These are phyloP conservation scores for Metrosideros polymorpha DNA, from an alignment of 441 rosid species.

Conservation along the genomic window DNA sequence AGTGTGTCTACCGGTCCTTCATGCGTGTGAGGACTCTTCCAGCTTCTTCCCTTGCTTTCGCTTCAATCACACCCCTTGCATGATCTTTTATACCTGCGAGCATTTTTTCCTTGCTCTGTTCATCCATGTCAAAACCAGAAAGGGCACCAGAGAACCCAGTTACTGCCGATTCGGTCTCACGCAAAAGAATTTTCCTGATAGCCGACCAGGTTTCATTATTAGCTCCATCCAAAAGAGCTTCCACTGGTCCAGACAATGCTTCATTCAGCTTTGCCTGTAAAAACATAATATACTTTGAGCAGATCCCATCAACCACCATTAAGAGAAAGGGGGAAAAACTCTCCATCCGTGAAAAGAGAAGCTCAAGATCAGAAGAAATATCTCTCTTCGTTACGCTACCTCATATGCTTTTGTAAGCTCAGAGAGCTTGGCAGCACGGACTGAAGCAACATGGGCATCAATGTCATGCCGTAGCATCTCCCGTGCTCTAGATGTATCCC, in stretches of 20 bases:
- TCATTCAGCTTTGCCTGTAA: conserved; percentile 71
- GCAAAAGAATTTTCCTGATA: conserved; percentile 63
- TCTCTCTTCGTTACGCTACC: not conserved
- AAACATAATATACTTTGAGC: not conserved
- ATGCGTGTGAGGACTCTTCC: conserved; percentile 78
- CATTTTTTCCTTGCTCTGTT: conserved; percentile 53
- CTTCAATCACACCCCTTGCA: conserved; percentile 78
- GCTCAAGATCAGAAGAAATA: not conserved
- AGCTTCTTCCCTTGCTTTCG: conserved; percentile 90
- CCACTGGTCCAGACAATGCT: conserved; percentile 83
- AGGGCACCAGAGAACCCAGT: conserved; percentile 58
- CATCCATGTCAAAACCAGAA: conserved; percentile 78
- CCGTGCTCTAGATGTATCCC: conserved; percentile 5
- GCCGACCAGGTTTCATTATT: conserved; percentile 81
- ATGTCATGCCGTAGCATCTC: conserved; percentile 5
- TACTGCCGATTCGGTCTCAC: conserved; percentile 69
- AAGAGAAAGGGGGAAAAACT: not conserved
- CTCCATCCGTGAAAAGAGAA: not conserved
- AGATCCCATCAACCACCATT: not conserved
- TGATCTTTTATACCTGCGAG: conserved; percentile 40
- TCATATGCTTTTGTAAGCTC: conserved; percentile 7
- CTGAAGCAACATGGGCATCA: conserved; percentile 6
- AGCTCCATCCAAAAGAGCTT: conserved; percentile 91
- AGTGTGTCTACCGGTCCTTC: conserved; percentile 75
- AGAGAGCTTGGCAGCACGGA: conserved; percentile 5